phyloP scores from a whole-genome alignment of 2,329 filamentous ascomycete species.

The Akanthomyces uredinophilus region DNA sequence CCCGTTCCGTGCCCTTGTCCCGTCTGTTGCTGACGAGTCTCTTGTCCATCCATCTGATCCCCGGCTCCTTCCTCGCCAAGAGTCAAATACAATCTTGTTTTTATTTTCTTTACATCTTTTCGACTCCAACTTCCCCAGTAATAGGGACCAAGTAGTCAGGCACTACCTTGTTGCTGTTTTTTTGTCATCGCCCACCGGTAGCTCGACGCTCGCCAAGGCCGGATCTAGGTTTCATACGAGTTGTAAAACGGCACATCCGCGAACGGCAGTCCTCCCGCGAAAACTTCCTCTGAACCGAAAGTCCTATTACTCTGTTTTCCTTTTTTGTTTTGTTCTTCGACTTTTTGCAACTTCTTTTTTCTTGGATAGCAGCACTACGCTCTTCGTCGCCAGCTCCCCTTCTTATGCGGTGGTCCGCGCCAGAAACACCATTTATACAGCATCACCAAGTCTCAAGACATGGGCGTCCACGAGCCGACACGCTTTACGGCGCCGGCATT shows the following conservation, averaged over 20 bases:
- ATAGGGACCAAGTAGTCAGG: not conserved
- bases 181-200: not conserved
- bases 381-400: not conserved
- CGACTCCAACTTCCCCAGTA: not conserved
- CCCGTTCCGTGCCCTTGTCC: not conserved
- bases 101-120: not conserved
- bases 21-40: not conserved
- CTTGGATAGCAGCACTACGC: conserved; percentile 16
- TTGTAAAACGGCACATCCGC: not conserved
- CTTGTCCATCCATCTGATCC: not conserved
- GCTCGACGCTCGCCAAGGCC: not conserved
- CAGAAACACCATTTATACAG: not conserved
- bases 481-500: conserved; percentile 17
- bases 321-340: conserved; percentile 2
- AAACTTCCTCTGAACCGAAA: not conserved
- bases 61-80: not conserved
- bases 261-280: not conserved
- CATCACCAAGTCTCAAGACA: not conserved
- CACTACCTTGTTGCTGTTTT: not conserved
- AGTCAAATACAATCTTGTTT: not conserved
- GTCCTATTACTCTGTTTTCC: not conserved
- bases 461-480: conserved; percentile 16
- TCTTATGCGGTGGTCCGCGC: not conserved
- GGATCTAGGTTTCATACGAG: not conserved
- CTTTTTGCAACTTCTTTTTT: not conserved